Evolutionary conservation across 2,329 filamentous ascomycete species (phyloP).

Genomic region (Xylariales sp.): DNA sequence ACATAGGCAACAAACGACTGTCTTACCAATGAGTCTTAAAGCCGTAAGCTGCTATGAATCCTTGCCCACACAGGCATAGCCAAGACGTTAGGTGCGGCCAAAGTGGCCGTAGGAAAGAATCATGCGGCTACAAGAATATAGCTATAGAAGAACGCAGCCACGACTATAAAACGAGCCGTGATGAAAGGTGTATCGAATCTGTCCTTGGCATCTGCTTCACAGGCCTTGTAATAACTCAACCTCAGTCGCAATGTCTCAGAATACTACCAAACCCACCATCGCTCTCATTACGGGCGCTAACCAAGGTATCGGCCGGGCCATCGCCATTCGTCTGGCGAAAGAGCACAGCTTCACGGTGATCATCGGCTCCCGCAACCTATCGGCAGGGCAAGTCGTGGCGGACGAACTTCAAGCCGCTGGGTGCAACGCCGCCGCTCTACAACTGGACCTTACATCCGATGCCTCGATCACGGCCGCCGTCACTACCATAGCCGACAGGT

Average conservation of each 20-base stretch:
- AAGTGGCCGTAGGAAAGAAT: neutral
- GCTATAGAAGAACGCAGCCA: neutral
- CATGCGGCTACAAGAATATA: neutral
- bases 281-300: constrained; percentile 12
- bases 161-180: neutral
- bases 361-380: constrained; percentile 9
- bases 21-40: too few species aligned
- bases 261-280: neutral
- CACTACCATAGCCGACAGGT: constrained; percentile 14
- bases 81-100: neutral
- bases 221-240: neutral
- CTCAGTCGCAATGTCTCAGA: constrained; percentile 7
- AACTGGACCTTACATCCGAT: constrained; percentile 16
- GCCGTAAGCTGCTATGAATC: too few species aligned
- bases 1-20: too few species aligned
- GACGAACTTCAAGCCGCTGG: neutral
- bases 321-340: constrained; percentile 7
- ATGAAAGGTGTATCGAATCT: too few species aligned
- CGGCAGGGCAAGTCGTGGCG: constrained; percentile 3
- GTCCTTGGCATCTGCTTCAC: too few species aligned
- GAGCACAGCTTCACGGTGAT: constrained; percentile 11
- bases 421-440: constrained; percentile 6
- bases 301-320: constrained; percentile 9
- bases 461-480: constrained; percentile 23
- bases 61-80: too few species aligned